phyloP scores from a whole-genome alignment of 2,329 filamentous ascomycete genomes.

The Clarireedia monteithiana region DNA sequence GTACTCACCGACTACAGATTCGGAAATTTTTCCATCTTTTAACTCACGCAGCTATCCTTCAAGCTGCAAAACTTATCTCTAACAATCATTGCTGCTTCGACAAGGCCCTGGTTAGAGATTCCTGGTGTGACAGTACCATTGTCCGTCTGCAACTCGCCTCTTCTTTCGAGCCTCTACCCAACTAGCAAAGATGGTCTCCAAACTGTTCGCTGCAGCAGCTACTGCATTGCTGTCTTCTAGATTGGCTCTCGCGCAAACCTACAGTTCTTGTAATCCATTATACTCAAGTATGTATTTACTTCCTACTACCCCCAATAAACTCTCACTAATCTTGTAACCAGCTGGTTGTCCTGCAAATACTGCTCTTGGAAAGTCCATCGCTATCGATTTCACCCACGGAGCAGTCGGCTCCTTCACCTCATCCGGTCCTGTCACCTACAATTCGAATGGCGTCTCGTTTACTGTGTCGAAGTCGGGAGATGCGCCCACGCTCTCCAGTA shows the following conservation, averaged over 20 bases:
- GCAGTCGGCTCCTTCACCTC: constrained; percentile 70
- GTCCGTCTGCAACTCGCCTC: constrained; percentile 2
- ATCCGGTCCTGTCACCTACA: constrained; percentile 65
- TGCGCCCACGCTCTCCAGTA: constrained; percentile 74
- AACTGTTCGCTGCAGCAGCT: constrained; percentile 16
- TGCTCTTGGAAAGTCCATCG: constrained; percentile 74
- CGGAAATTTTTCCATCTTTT: not conserved
- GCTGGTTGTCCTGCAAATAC: constrained; percentile 66
- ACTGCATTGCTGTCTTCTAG: constrained; percentile 16
- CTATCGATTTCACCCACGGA: constrained; percentile 76
- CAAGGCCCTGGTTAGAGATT: not conserved
- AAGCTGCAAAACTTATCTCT: not conserved
- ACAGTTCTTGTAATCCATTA: constrained; percentile 47
- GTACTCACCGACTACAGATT: not conserved
- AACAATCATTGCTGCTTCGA: not conserved
- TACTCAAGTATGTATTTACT: constrained; percentile 27
- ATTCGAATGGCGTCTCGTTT: constrained; percentile 69
- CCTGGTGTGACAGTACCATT: constrained; percentile 2
- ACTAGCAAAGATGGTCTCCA: constrained; percentile 20
- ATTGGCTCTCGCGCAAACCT: constrained; percentile 41
- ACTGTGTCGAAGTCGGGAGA: constrained; percentile 73
- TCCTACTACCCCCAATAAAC: not conserved
- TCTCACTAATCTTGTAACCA: constrained; percentile 19
- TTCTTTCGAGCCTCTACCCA: not conserved
- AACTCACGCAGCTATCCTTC: not conserved